Percentiles rank a stretch among this genome's conserved stretches.
Conservation (phyloP, 345 rosid species). For the Fremontodendron californicum region DNA sequence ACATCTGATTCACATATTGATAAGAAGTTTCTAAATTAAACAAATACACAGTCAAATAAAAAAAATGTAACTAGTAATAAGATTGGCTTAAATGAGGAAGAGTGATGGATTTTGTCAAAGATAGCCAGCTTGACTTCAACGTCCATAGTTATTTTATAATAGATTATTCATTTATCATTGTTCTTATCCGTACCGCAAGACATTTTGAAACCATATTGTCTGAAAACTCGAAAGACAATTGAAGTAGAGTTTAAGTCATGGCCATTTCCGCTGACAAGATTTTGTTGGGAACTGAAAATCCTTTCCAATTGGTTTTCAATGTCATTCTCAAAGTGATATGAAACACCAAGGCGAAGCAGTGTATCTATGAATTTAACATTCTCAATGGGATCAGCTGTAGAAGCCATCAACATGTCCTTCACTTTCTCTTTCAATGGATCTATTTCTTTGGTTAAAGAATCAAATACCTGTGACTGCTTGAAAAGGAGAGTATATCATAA, state of each 20-base stretch:
- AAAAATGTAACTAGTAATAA: no score
- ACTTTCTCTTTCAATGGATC: background rate
- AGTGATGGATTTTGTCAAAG: no score
- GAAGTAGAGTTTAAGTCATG: background rate
- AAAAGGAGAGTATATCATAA: background rate
- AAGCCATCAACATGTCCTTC: background rate
- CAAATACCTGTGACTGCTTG: background rate
- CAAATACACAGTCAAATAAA: no score
- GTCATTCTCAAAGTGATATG: background rate
- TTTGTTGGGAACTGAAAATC: background rate
- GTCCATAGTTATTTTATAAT: background rate
- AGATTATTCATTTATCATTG: background rate
- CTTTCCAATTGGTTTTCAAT: background rate
- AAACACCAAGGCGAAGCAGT: background rate
- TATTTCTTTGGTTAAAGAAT: background rate
- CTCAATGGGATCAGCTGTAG: background rate
- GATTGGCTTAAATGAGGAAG: no score
- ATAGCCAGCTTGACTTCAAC: no score
- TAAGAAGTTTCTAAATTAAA: background rate
- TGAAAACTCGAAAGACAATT: background rate
- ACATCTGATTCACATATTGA: background rate
- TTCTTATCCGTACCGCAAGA: background rate
- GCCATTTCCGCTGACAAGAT: background rate
- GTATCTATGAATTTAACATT: background rate
- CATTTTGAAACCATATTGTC: background rate